Evolutionary conservation across 1,284 basidiomycete genomes (phyloP).

Genomic region (Marasmius fiardii): DNA sequence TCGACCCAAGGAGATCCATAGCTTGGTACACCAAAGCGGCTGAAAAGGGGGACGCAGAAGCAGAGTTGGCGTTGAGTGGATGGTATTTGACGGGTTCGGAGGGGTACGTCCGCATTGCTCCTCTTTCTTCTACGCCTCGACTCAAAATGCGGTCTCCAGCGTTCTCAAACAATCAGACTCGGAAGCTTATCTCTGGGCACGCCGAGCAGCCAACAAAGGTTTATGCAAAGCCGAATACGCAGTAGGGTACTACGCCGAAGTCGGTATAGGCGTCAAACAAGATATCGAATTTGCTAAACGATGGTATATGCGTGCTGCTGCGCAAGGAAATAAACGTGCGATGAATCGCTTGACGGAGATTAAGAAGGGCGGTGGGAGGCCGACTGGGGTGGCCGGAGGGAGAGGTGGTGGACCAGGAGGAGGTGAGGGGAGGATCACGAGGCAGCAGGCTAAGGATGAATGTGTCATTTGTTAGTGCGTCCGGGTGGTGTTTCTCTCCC

Average conservation of each 20-base stretch:
- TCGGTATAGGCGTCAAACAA: slow-evolving; percentile 96
- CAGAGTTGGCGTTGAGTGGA: slow-evolving; percentile 92
- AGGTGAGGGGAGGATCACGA: slow-evolving; percentile 79
- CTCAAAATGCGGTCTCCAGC: background rate
- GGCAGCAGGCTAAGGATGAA: slow-evolving; percentile 89
- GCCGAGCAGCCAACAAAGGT: slow-evolving; percentile 91
- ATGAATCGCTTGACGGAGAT: slow-evolving; percentile 95
- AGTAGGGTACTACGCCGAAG: slow-evolving; percentile 96
- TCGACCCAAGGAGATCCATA: slow-evolving; percentile 91
- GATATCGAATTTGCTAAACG: slow-evolving; percentile 95
- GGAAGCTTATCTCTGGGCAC: slow-evolving; percentile 96
- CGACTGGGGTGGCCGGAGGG: slow-evolving; percentile 11
- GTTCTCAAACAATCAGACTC: slow-evolving; percentile 97
- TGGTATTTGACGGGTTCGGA: slow-evolving; percentile 98
- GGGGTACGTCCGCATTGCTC: slow-evolving; percentile 37
- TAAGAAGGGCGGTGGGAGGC: slow-evolving; percentile 76
- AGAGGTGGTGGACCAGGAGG: background rate
- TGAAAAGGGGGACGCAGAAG: slow-evolving; percentile 92
- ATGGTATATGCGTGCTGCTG: slow-evolving; percentile 98
- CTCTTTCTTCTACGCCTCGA: background rate
- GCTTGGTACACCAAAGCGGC: slow-evolving; percentile 99
- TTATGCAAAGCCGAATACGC: slow-evolving; percentile 94
- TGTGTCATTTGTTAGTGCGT: slow-evolving; percentile 73
- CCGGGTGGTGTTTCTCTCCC: background rate
- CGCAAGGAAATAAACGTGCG: slow-evolving; percentile 91